A percentile compares a stretch with the other conserved stretches of the same genome.
phyloP scores from a whole-genome alignment of 1,139 yeast species.

The Saccharomycopsis hybrid region DNA sequence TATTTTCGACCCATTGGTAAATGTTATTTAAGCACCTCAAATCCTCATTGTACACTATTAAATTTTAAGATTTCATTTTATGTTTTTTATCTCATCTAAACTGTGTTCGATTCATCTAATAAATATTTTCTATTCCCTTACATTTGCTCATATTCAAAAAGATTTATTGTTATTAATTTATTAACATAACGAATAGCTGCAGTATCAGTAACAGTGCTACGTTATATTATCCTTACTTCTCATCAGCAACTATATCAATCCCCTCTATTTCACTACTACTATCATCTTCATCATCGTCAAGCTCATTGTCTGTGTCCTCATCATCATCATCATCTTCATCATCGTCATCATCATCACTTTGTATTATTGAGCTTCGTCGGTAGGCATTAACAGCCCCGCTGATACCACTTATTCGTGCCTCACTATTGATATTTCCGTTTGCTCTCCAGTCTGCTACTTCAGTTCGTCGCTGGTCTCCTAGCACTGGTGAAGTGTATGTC shows the following conservation, averaged over 20 bases:
- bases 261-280: constrained; percentile 11
- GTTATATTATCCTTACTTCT: neutral
- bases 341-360: constrained; percentile 20
- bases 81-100: too few species aligned
- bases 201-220: too few species aligned
- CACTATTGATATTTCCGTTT: neutral
- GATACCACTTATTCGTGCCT: neutral
- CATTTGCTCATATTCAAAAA: too few species aligned
- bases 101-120: too few species aligned
- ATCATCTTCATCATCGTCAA: constrained; percentile 2
- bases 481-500: neutral
- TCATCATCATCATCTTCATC: constrained; percentile 18
- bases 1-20: too few species aligned
- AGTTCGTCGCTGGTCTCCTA: neutral
- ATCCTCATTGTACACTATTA: too few species aligned
- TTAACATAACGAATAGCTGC: neutral
- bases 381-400: neutral
- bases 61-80: too few species aligned
- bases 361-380: constrained; percentile 6
- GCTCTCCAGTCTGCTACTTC: neutral
- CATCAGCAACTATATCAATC: too few species aligned
- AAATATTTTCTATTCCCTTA: too few species aligned
- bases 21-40: too few species aligned
- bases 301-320: constrained; percentile 11
- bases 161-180: too few species aligned